Percentiles rank a stretch among this genome's conserved stretches.
Evolutionary conservation across 2,329 filamentous ascomycete genomes (phyloP).

Genomic region (Dactylellina haptotyla): DNA sequence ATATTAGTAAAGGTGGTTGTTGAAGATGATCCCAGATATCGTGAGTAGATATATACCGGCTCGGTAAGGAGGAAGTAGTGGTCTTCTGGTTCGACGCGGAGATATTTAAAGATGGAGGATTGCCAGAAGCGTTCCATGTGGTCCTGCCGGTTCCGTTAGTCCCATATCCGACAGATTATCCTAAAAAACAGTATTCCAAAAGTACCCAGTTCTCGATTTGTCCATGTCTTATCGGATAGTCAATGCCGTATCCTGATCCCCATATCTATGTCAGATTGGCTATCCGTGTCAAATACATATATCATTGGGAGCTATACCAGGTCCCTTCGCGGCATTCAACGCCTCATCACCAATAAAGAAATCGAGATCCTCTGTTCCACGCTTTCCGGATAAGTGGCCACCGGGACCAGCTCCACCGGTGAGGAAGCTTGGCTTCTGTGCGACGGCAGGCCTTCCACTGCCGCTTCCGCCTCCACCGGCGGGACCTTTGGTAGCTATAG

Average conservation of each 20-base stretch:
- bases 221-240: constrained; percentile 97
- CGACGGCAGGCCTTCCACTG: constrained; percentile 87
- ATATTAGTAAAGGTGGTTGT: no score
- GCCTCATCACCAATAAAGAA: constrained; percentile 99
- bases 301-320: constrained; percentile 68
- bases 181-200: background rate
- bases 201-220: constrained; percentile 98
- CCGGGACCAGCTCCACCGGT: constrained; percentile 86
- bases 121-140: constrained; percentile 99
- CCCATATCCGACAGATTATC: background rate
- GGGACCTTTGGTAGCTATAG: constrained; percentile 91
- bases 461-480: constrained; percentile 75
- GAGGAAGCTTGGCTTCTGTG: constrained; percentile 93
- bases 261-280: background rate
- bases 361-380: constrained; percentile 96
- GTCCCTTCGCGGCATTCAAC: constrained; percentile 81
- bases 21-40: no score
- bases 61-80: constrained; percentile 98
- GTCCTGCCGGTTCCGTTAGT: constrained; percentile 70
- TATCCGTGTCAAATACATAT: background rate
- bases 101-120: constrained; percentile 99
- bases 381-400: constrained; percentile 86
- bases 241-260: constrained; percentile 83
- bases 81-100: constrained; percentile 96
- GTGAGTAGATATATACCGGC: constrained; percentile 79